Base-by-base conservation (phyloP, 2,329 filamentous ascomycete species). In the Metarhizium robertsii region DNA sequence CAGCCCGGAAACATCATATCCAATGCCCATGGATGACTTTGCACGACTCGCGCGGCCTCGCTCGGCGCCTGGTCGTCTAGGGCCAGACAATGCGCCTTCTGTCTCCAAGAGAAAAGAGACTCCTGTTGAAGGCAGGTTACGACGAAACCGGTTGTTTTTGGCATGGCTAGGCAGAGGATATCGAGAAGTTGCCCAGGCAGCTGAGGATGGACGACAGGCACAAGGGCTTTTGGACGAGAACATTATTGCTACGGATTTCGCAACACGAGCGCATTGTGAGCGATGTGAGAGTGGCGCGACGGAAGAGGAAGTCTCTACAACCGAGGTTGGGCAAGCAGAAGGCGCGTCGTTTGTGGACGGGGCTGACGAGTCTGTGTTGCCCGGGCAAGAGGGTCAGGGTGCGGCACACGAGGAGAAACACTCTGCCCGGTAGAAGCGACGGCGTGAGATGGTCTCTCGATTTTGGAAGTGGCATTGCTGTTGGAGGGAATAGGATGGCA, bases 281-380 rank as follows among this genome's bases (percentile, higher is more conserved):
- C 5, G 10, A 16, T 14, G 11, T 20, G 3, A 14, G 20, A 32
- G 43, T 13, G 20, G 14, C 2, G 16, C 11, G 60, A 6, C 69
- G 47, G 42, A 67, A 58, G 46, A 61, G 43, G 45, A 32, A 64
- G 40, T 68, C 64, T 52, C 61, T 65, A 38, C 61, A 46, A 46
- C 68, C 67, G 56, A 68, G 67, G 38, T 59, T 61, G 8, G 65
- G 32, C 32, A 53, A 25, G 4, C 49, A 47, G 48, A n/a, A 3
- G 13, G 32, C 6, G 14, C n/a, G 2, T 30, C 11, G n/a, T 6
- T 14, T 32, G 8, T n/a, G n/a, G 48, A 13, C 18, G 32, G 47
- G 34, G 29, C n/a, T 2, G 30, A 46, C 20, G 34, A 38, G 32
- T 14, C 25, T 14, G 30, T 6, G 18, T n/a, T 40, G 30, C 48